Evolutionary conservation across 177 flowering plant species (phyloP).

Genomic region (Tripterygium wilfordii): DNA sequence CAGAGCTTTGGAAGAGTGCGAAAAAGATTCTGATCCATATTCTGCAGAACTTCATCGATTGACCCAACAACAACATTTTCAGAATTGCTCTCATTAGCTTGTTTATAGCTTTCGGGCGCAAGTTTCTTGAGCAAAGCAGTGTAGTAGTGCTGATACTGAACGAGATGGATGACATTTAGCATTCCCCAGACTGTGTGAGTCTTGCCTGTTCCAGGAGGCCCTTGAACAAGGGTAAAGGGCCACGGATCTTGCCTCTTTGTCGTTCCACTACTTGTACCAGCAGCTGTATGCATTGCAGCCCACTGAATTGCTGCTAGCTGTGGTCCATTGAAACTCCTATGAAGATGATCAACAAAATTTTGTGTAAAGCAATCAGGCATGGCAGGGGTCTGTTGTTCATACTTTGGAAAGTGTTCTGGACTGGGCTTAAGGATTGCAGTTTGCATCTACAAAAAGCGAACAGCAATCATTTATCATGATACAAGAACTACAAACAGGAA

Average conservation of each 20-base stretch:
- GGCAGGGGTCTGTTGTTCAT: conserved; percentile 84
- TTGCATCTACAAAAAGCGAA: conserved; percentile 69
- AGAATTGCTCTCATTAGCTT: conserved; percentile 49
- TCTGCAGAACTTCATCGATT: conserved; percentile 88
- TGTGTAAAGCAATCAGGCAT: conserved; percentile 98
- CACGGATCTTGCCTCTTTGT: conserved; percentile 90
- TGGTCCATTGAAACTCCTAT: conserved; percentile 73
- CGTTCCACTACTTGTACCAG: conserved; percentile 71
- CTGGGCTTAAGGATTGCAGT: conserved; percentile 91
- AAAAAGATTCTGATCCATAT: conserved; percentile 88
- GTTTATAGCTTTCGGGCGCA: conserved; percentile 94
- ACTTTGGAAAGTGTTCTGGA: conserved; percentile 87
- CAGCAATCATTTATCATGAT: background rate
- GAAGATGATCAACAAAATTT: conserved; percentile 73
- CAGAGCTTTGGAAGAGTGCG: conserved; percentile 90
- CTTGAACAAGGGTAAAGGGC: conserved; percentile 98
- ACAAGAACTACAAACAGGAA: background rate
- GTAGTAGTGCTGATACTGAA: conserved; percentile 94
- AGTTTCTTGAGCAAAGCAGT: conserved; percentile 82
- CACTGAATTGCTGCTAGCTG: conserved; percentile 94
- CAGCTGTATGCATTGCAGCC: conserved; percentile 99
- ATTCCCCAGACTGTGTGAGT: conserved; percentile 99
- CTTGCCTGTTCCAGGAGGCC: conserved; percentile 98
- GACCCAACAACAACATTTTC: conserved; percentile 59
- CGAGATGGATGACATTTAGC: conserved; percentile 96